phyloP scores from a whole-genome alignment of 1,284 basidiomycete species.

The Leccinum pallidistipes region DNA sequence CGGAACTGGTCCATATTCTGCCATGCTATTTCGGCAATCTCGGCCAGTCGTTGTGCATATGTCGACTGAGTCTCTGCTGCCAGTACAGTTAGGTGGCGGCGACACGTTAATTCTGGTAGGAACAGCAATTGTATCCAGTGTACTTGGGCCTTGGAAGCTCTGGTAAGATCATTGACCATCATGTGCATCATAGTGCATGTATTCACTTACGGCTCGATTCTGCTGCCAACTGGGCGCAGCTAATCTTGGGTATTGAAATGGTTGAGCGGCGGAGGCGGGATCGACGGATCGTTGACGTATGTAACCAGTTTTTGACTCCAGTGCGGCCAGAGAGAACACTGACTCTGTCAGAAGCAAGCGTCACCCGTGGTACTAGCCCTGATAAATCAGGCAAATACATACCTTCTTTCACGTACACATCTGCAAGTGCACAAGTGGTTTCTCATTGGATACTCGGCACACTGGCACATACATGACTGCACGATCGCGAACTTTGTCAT shows the following conservation, averaged over 20 bases:
- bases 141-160: slow-evolving; percentile 65
- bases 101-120: slow-evolving; percentile 63
- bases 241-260: no score
- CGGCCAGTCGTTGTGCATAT: slow-evolving; percentile 87
- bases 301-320: slow-evolving; percentile 83
- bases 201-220: slow-evolving; percentile 75
- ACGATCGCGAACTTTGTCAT: slow-evolving; percentile 98
- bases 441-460: slow-evolving; percentile 82
- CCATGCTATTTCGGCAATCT: no score
- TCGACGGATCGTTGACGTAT: no score
- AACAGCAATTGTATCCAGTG: slow-evolving; percentile 52
- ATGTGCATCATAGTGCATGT: no score
- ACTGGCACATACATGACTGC: slow-evolving; percentile 94
- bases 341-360: slow-evolving; percentile 60
- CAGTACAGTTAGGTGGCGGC: slow-evolving; percentile 63
- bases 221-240: slow-evolving; percentile 74
- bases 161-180: slow-evolving; percentile 1
- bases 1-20: no score
- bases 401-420: slow-evolving; percentile 92
- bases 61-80: slow-evolving; percentile 84
- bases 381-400: slow-evolving; percentile 7
- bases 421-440: slow-evolving; percentile 78
- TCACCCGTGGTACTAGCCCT: background rate
- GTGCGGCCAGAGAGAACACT: slow-evolving; percentile 77
- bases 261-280: no score